phyloP scores from a whole-genome alignment of 495 filamentous ascomycete species.

The Penicillium angulare region DNA sequence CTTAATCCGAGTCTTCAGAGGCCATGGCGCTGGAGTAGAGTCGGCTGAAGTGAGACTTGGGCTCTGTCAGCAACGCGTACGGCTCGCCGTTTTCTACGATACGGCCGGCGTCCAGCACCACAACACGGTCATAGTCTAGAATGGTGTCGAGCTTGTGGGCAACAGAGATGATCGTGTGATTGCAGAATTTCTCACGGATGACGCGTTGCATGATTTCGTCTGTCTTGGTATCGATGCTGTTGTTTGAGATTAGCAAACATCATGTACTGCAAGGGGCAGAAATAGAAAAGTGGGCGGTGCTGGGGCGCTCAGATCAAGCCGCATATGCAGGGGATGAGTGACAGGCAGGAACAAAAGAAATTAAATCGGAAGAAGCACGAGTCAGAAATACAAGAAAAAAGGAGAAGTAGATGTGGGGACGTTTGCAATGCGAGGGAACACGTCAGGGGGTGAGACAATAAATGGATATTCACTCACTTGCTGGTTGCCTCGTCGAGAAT shows the following conservation, averaged over 20 bases:
- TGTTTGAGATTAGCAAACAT: conserved; percentile 3
- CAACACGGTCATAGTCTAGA: conserved; percentile 50
- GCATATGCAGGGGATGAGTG: conserved; percentile 28
- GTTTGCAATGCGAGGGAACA: conserved; percentile 12
- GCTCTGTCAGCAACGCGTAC: conserved; percentile 26
- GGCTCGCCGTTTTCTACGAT: conserved; percentile 49
- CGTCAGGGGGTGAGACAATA: conserved; percentile 15
- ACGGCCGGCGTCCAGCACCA: conserved; percentile 45
- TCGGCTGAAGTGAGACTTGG: conserved; percentile 31
- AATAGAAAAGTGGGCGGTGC: conserved; percentile 1
- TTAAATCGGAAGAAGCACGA: conserved; percentile 4
- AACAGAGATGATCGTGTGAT: conserved; percentile 59
- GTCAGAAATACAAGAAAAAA: not conserved
- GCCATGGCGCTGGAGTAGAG: conserved; percentile 29
- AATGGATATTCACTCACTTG: conserved; percentile 36
- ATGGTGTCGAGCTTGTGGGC: conserved; percentile 63
- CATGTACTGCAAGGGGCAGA: conserved; percentile 13
- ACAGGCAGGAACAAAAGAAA: conserved; percentile 4
- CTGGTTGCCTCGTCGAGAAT: conserved; percentile 54
- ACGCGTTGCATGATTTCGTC: conserved; percentile 59
- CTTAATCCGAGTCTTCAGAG: conserved; percentile 24
- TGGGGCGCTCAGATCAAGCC: conserved; percentile 15
- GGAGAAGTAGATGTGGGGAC: conserved; percentile 2
- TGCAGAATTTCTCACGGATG: conserved; percentile 55
- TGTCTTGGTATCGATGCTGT: conserved; percentile 54